Evolutionary conservation across 495 filamentous ascomycete species (phyloP).

Genomic region (Penicillium paxilli): DNA sequence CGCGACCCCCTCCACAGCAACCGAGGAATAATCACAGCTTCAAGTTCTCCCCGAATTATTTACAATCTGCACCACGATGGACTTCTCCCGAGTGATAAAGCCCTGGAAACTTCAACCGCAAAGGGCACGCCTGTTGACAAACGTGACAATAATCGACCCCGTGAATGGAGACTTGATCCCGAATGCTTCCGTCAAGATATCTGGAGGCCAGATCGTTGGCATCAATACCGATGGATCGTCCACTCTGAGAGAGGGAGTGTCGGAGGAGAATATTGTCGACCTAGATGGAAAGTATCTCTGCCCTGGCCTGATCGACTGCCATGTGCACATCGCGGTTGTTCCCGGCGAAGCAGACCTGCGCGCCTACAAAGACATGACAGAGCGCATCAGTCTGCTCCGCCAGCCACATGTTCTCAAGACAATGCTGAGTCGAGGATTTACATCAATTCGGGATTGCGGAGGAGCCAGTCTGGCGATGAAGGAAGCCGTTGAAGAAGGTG

Average conservation of each 20-base stretch:
- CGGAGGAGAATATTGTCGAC: constrained; percentile 29
- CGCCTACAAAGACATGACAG: constrained; percentile 21
- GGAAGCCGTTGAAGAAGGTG: constrained; percentile 46
- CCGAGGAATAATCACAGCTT: background rate
- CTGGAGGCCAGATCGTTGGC: constrained; percentile 23
- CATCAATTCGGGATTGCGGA: constrained; percentile 51
- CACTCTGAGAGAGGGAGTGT: background rate
- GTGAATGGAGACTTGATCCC: constrained; percentile 22
- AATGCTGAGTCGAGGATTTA: constrained; percentile 56
- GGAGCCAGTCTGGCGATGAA: constrained; percentile 50
- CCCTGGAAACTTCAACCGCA: constrained; percentile 31
- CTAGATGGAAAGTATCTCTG: constrained; percentile 47
- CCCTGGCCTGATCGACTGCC: constrained; percentile 59
- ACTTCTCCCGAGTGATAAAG: constrained; percentile 24
- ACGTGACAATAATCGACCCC: constrained; percentile 35
- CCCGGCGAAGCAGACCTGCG: constrained; percentile 37
- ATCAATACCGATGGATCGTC: constrained; percentile 7
- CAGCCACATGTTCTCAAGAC: constrained; percentile 22
- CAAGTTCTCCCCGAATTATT: background rate
- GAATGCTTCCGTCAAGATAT: constrained; percentile 24
- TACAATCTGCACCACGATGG: constrained; percentile 7
- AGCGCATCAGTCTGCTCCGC: constrained; percentile 15
- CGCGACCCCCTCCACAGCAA: background rate
- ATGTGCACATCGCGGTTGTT: constrained; percentile 53
- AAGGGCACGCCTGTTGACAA: constrained; percentile 22